Percentiles rank a stretch among this genome's conserved stretches.
Evolutionary conservation across 148 eudicot genomes (phyloP).

Genomic region (Amaranthus palmeri): DNA sequence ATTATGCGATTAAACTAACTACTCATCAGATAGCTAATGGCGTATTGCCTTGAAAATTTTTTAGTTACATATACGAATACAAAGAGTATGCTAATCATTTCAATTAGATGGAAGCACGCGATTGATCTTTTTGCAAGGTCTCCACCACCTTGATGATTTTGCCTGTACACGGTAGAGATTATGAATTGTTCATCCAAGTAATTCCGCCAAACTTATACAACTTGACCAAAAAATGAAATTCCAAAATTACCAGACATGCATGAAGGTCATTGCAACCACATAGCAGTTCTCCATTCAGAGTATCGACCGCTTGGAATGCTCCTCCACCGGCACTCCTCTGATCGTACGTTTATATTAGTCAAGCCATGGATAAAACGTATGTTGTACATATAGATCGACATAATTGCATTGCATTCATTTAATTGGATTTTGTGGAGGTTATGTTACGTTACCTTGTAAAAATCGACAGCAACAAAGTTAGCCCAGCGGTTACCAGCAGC

Average conservation of each 20-base stretch:
- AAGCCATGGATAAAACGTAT: not conserved
- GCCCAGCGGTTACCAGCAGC: conserved; percentile 36
- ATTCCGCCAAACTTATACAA: not conserved
- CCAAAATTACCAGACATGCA: conserved; percentile 21
- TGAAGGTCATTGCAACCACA: conserved; percentile 33
- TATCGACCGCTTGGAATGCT: conserved; percentile 29
- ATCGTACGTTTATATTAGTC: not conserved
- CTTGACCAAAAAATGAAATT: not conserved
- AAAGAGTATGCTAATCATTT: not conserved
- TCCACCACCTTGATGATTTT: conserved; percentile 6
- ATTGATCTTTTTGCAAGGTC: not conserved
- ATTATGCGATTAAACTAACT: not conserved
- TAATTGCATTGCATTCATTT: not conserved
- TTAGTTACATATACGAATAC: not conserved
- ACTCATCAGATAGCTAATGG: not conserved
- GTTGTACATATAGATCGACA: not conserved
- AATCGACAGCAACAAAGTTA: conserved; percentile 39
- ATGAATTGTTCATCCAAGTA: not conserved
- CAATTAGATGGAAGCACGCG: not conserved
- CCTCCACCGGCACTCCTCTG: conserved; percentile 42
- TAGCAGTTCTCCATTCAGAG: conserved; percentile 30
- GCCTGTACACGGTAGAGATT: not conserved
- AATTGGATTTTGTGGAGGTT: not conserved
- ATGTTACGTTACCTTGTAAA: conserved; percentile 25
- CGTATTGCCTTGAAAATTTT: not conserved